phyloP scores from a whole-genome alignment of 192 early-diverging fungal species.

The Linnemannia hyalina region DNA sequence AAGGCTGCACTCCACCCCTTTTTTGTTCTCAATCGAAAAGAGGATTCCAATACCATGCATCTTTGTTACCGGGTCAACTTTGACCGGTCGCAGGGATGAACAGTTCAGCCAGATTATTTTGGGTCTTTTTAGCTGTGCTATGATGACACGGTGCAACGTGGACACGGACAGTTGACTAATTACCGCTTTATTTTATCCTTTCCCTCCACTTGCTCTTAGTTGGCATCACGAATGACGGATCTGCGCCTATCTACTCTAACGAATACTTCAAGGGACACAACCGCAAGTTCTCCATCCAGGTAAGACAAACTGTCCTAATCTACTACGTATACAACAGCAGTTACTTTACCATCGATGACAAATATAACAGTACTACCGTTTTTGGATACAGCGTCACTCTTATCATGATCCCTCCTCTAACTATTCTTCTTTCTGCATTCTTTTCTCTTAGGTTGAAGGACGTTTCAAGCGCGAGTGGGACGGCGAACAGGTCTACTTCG shows the following conservation, averaged over 20 bases:
- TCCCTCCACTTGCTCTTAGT: not conserved
- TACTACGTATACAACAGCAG: not conserved
- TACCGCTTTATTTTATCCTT: not conserved
- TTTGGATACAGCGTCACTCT: not conserved
- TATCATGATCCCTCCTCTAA: not conserved
- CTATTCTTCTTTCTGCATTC: not conserved
- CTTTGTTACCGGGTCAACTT: too few species aligned
- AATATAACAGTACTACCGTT: too few species aligned
- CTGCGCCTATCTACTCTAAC: constrained; percentile 35
- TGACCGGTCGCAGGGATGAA: not conserved
- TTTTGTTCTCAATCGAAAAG: too few species aligned
- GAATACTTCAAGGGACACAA: constrained; percentile 56
- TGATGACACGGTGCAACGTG: not conserved
- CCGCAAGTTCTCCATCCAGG: constrained; percentile 57
- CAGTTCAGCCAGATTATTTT: not conserved
- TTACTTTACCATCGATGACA: not conserved
- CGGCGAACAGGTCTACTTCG: constrained; percentile 52
- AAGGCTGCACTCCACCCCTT: not conserved
- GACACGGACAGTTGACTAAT: not conserved
- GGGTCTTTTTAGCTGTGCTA: not conserved
- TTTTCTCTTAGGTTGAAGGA: constrained; percentile 33
- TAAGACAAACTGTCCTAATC: not conserved
- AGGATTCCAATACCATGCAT: too few species aligned
- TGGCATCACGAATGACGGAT: constrained; percentile 52
- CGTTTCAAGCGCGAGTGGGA: constrained; percentile 48